Conservation (phyloP, 108 stramenopile species). For the Pseudonitzschia pungens region DNA sequence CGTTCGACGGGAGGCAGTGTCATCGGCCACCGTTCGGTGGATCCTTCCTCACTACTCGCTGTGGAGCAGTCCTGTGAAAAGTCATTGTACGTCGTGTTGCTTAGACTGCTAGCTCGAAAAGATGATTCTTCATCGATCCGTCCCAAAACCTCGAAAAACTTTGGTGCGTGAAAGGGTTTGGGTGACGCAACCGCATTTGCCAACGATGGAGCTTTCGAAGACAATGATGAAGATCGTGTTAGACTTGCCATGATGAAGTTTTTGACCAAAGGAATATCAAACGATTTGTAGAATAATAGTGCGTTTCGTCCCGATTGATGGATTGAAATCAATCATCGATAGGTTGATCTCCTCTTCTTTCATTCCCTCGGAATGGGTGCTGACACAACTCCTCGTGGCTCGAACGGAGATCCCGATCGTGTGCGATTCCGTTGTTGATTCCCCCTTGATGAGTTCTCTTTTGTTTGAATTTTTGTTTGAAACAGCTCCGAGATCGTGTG, state of each 20-base stretch:
- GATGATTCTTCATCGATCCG: slow-evolving; percentile 12
- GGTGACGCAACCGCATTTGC: neutral
- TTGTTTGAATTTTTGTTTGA: no score
- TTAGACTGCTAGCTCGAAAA: neutral
- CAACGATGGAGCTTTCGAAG: neutral
- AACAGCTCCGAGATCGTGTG: no score
- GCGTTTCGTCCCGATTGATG: no score
- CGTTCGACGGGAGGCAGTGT: neutral
- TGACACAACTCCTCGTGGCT: no score
- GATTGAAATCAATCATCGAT: no score
- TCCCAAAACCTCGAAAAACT: slow-evolving; percentile 8
- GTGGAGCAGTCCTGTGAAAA: neutral
- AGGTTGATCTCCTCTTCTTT: no score
- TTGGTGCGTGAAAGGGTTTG: neutral
- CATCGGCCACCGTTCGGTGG: neutral
- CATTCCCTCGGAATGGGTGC: no score
- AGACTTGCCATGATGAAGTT: neutral
- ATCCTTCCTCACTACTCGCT: neutral
- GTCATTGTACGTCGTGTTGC: neutral
- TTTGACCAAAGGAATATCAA: no score
- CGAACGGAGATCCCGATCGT: no score
- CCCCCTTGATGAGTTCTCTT: no score
- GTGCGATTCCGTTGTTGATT: no score
- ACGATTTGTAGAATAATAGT: no score
- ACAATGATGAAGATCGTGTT: neutral